These are phyloP conservation scores for Pelargonium citronellum DNA, from an alignment of 441 rosid genomes.

Conservation along the genomic window DNA sequence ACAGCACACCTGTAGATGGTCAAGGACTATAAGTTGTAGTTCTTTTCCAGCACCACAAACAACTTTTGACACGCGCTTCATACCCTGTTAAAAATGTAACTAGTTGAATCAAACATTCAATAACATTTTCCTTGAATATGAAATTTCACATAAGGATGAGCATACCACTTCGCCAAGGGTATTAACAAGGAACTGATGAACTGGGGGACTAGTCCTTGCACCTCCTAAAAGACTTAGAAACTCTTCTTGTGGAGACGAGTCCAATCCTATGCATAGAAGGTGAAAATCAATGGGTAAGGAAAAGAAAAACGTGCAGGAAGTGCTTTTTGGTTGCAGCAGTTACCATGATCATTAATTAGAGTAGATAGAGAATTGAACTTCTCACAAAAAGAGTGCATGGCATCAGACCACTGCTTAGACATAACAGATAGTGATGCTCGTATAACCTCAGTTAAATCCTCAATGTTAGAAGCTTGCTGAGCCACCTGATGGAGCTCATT, in stretches of 20 bases:
- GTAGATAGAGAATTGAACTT: conserved; percentile 71
- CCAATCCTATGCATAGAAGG: conserved; percentile 47
- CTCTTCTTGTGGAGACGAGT: conserved; percentile 90
- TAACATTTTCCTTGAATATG: conserved; percentile 22
- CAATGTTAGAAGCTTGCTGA: conserved; percentile 84
- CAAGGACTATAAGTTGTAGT: conserved; percentile 69
- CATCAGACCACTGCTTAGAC: conserved; percentile 88
- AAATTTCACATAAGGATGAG: conserved; percentile 23
- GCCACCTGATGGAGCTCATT: conserved; percentile 93
- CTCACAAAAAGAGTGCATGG: conserved; percentile 62
- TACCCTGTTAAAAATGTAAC: conserved; percentile 47
- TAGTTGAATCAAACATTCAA: conserved; percentile 15
- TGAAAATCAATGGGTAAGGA: conserved; percentile 20
- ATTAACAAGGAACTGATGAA: conserved; percentile 84
- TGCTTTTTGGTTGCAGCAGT: conserved; percentile 14
- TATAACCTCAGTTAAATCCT: conserved; percentile 76
- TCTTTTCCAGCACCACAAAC: conserved; percentile 89
- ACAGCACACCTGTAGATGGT: conserved; percentile 74
- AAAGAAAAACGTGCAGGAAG: conserved; percentile 17
- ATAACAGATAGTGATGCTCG: conserved; percentile 68
- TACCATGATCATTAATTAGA: conserved; percentile 72
- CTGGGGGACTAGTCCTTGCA: conserved; percentile 81
- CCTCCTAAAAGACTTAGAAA: conserved; percentile 88
- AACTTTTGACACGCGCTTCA: conserved; percentile 73
- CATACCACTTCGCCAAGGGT: conserved; percentile 83